Evolutionary conservation across 805 yeast species (phyloP), one percentile per base, ranked within the genome.

Genomic region (Vanderwaltozyma verrucispora): DNA sequence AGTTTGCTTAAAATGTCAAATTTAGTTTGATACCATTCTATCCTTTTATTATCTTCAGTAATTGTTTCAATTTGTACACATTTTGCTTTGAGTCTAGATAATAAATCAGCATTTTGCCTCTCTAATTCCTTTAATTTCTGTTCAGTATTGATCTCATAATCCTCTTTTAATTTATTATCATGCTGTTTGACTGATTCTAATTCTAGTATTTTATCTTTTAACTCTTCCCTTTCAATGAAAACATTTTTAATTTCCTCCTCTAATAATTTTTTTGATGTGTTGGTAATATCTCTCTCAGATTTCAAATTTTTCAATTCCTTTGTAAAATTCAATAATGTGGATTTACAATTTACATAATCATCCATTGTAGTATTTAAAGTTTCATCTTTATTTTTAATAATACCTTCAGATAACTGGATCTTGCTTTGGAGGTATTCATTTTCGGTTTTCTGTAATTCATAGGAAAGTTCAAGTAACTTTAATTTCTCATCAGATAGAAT

Each of bases 1-100:
- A n/a, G n/a, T n/a, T n/a, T n/a, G n/a, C n/a, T n/a, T 24, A 81
- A 57, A 15, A 68, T 62, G 38, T 77, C 81, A 28, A 80, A 69
- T 52, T 77, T 77, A 33, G 71, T 74, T 63, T 80, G 71, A 58
- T 68, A 67, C 36, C 76, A 71, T 35, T 65, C 69, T 29, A 74
- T 63, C 33, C 77, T 75, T 19, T 69, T 81, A 3, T 71, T 63
- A 6, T 35, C 23, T 25, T 23, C 25, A 5, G 21, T 28, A 3
- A 31, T 27, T 5, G 8, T 15, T 11, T 31, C 15, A 12, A 27
- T 12, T 23, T 33, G 35, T n/a, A 23, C 33, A 20, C 20, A 25
- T 21, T 30, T 35, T 18, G 16, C 7, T 13, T 16, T 11, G 24
- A 35, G 32, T 12, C 28, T 13, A 11, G 27, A 7, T 3, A 19